phyloP scores from a whole-genome alignment of 768 basidiomycete species.

The Hericium alpestre region DNA sequence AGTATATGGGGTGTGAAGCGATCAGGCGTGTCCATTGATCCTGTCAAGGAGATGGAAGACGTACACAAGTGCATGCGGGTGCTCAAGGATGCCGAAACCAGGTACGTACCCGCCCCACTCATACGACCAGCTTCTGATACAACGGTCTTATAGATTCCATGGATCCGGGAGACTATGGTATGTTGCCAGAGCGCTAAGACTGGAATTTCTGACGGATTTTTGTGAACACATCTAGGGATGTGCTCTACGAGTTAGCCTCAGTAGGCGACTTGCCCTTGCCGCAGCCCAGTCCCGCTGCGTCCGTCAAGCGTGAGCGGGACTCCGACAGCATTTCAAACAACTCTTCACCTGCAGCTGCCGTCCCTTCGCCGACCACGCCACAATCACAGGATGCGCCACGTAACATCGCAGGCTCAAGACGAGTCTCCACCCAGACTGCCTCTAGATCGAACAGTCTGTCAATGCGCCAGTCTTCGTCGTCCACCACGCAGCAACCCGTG shows the following conservation, averaged over 20 bases:
- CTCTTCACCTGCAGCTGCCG: slow-evolving; percentile 1
- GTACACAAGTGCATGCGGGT: slow-evolving; percentile 15
- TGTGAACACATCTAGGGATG: slow-evolving; percentile 38
- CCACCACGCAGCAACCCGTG: neutral
- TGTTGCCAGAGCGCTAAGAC: slow-evolving; percentile 8
- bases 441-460: slow-evolving; percentile 4
- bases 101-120: neutral
- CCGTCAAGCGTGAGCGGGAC: slow-evolving; percentile 55
- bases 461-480: slow-evolving; percentile 4
- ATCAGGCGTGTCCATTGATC: slow-evolving; percentile 7
- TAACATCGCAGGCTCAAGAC: neutral
- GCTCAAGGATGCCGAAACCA: slow-evolving; percentile 8
- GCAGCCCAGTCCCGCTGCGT: slow-evolving; percentile 36
- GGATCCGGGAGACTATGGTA: slow-evolving; percentile 40
- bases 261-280: slow-evolving; percentile 66
- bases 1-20: slow-evolving; percentile 31
- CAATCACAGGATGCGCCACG: neutral
- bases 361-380: neutral
- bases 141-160: slow-evolving; percentile 29
- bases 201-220: neutral
- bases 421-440: neutral
- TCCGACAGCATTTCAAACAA: slow-evolving; percentile 33
- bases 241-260: slow-evolving; percentile 60
- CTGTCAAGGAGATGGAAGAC: slow-evolving; percentile 12
- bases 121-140: too few species aligned